Conservation (phyloP, 1,139 yeast genomes). For the Suhomyces kunorum region DNA sequence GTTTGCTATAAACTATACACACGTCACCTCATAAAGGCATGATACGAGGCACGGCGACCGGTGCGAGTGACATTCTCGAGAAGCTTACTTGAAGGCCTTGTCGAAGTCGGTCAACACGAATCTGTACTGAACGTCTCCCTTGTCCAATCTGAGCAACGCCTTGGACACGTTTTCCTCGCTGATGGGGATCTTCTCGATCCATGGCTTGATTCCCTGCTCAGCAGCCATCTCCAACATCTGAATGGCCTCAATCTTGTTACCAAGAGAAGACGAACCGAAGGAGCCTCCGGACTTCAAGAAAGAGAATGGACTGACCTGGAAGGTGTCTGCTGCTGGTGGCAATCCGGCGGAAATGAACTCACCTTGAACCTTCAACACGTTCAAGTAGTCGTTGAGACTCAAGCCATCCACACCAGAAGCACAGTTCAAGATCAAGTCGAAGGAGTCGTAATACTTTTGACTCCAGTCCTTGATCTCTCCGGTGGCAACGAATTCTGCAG, state of each 20-base stretch:
- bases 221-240: slow-evolving; percentile 57
- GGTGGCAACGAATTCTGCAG: slow-evolving; percentile 54
- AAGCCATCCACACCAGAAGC: slow-evolving; percentile 45
- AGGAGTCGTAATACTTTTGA: slow-evolving; percentile 27
- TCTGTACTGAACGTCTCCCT: slow-evolving; percentile 64
- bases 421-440: slow-evolving; percentile 52
- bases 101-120: slow-evolving; percentile 60
- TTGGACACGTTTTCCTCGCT: slow-evolving; percentile 51
- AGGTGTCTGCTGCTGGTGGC: slow-evolving; percentile 31
- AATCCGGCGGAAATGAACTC: slow-evolving; percentile 30
- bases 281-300: slow-evolving; percentile 48
- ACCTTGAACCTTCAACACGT: slow-evolving; percentile 26
- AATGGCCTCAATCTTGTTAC: slow-evolving; percentile 55
- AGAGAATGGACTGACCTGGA: slow-evolving; percentile 42
- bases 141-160: slow-evolving; percentile 51
- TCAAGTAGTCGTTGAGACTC: slow-evolving; percentile 24
- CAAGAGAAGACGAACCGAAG: slow-evolving; percentile 46
- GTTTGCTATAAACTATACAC: neutral
- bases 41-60: neutral
- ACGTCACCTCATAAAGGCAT: neutral
- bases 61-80: neutral
- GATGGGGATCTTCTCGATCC: slow-evolving; percentile 61
- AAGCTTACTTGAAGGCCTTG: slow-evolving; percentile 32
- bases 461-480: slow-evolving; percentile 44
- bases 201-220: slow-evolving; percentile 52